Evolutionary conservation across 2,329 filamentous ascomycete species (phyloP).

Genomic region (Arthrinium phaeospermum): DNA sequence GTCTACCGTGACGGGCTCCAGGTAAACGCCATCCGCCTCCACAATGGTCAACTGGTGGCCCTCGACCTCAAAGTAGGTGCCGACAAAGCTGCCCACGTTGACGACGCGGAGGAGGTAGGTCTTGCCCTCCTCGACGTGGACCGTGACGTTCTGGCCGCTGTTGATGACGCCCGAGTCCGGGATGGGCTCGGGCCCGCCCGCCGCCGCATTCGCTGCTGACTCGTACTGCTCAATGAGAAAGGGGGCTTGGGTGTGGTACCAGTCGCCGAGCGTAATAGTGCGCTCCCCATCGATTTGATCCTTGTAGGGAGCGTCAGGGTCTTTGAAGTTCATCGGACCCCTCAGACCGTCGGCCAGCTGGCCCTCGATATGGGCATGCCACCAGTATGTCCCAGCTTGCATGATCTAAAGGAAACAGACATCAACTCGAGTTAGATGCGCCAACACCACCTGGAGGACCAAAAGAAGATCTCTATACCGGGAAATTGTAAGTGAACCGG

Average conservation of each 20-base stretch:
- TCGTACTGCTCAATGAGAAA: not conserved
- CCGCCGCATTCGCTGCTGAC: constrained; percentile 43
- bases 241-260: constrained; percentile 64
- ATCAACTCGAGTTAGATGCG: not conserved
- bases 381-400: constrained; percentile 81
- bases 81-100: constrained; percentile 75
- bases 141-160: constrained; percentile 46
- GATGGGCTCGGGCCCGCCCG: constrained; percentile 8
- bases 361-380: constrained; percentile 70
- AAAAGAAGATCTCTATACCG: constrained; percentile 27
- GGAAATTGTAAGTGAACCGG: constrained; percentile 74
- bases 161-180: constrained; percentile 45
- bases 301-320: constrained; percentile 63
- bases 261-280: constrained; percentile 69
- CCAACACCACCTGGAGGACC: not conserved
- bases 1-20: constrained; percentile 61
- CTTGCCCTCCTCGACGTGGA: constrained; percentile 49
- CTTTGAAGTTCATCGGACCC: constrained; percentile 68
- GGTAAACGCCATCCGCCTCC: constrained; percentile 76
- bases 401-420: constrained; percentile 45
- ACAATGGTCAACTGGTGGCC: constrained; percentile 71
- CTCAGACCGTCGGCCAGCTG: constrained; percentile 73
- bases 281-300: constrained; percentile 66
- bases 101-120: constrained; percentile 60
- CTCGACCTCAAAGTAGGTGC: constrained; percentile 71